Conservation (phyloP, 768 basidiomycete species). For the Botryobasidium botryosum region DNA sequence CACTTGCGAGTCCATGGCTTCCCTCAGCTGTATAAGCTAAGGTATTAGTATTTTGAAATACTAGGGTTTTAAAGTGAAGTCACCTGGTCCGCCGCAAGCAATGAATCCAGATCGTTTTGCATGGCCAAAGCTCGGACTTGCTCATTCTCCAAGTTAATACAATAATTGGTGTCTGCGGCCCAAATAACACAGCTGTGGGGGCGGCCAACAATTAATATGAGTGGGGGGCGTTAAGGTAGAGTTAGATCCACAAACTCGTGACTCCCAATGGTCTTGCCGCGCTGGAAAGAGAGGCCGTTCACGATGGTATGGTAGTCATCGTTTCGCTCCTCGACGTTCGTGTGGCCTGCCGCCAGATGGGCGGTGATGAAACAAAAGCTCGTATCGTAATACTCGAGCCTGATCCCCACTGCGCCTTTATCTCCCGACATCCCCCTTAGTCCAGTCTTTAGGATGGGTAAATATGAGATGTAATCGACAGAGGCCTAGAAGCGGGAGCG, state of each 20-base stretch:
- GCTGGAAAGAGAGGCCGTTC: conserved; percentile 68
- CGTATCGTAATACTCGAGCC: conserved; percentile 80
- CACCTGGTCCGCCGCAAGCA: conserved; percentile 80
- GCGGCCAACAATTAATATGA: background rate
- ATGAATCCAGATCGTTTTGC: conserved; percentile 46
- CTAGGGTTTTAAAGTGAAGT: background rate
- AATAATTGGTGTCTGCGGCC: conserved; percentile 93
- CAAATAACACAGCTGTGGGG: conserved; percentile 87
- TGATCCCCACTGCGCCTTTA: conserved; percentile 90
- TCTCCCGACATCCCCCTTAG: conserved; percentile 81
- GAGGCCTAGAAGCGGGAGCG: no score
- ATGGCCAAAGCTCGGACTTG: conserved; percentile 52
- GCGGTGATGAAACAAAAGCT: conserved; percentile 91
- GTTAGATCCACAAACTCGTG: conserved; percentile 70
- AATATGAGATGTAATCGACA: conserved; percentile 16
- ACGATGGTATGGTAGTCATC: conserved; percentile 81
- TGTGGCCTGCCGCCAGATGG: conserved; percentile 91
- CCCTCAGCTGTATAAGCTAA: conserved; percentile 36
- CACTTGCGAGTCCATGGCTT: conserved; percentile 49
- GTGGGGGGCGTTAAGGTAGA: background rate
- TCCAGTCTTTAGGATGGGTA: conserved; percentile 23
- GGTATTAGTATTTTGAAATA: no score
- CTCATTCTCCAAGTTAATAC: conserved; percentile 74
- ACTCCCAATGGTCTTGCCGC: conserved; percentile 72
- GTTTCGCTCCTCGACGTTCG: conserved; percentile 79